Base-by-base conservation (phyloP, 768 basidiomycete genomes). In the Daedaleopsis nitida region DNA sequence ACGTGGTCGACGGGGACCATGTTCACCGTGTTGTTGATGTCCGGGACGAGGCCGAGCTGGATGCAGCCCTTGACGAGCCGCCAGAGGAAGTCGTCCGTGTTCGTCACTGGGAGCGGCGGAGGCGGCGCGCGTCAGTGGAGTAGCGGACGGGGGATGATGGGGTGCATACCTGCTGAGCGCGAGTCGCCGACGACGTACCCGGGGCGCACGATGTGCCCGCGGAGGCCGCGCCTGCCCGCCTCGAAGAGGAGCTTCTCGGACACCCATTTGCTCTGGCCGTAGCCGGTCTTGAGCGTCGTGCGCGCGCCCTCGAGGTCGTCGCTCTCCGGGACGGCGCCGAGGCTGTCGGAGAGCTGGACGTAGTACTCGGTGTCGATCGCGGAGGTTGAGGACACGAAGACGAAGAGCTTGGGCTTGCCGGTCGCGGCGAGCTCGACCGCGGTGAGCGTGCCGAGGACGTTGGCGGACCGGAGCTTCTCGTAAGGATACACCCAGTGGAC, bases 401-500 rank as follows among this genome's bases (percentile, higher is more conserved):
- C 86, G 59, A 98, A 72, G 2, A 78, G 72, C 77, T 99, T 99
- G 37, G 87, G 83, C 70, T 86, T 92, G 23, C 80, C 78, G 9
- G 82, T 80, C 13, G 87, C 83, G 3, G 92, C 92, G 27, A 99
- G 83, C 37, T 91, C 83, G 45, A 97, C 80, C 7, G 88, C 87
- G 2, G 91, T 89, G 58, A 99, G 70, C 7, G 97, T 99, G 0
- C 91, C 89, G 12, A 96, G 70, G n/a, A 98, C 97, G 73, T 99
- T 99, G 14, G 96, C 85, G 0, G 88, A 81, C 8, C 96, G 91
- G 12, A 99, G 81, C 72, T 88, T 94, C 72, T 96, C 89, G 75
- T 99, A 99, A 0, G 95, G 94, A 74, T 97, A 99, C 3, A 99
- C 93, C 97, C 97, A 99, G 70, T 99, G 97, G 14, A 98, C 94